These are phyloP conservation scores for Chimonanthus salicifolius DNA, from an alignment of 164 flowering plant species.

Conservation along the genomic window DNA sequence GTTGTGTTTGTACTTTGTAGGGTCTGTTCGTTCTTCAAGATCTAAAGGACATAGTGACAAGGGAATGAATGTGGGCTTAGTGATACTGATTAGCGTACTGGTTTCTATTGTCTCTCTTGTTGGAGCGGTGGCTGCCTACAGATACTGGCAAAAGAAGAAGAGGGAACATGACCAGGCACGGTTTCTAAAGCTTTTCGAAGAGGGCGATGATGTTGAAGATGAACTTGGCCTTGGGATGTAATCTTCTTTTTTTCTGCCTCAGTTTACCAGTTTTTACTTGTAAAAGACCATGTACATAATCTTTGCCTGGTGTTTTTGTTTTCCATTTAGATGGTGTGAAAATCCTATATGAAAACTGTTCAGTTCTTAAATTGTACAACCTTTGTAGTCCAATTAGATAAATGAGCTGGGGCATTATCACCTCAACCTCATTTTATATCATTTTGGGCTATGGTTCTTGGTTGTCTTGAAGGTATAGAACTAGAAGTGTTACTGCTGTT, in stretches of 20 bases:
- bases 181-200: conserved; percentile 88
- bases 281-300: not conserved
- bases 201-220: conserved; percentile 87
- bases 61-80: conserved; percentile 29
- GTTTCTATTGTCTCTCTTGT: conserved; percentile 26
- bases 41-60: conserved; percentile 13
- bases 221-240: conserved; percentile 61
- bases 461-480: too few relatives aligned
- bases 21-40: conserved; percentile 19
- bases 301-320: not conserved
- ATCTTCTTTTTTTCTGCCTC: not conserved
- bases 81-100: conserved; percentile 31
- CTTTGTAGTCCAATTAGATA: not conserved
- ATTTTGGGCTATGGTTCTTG: too few relatives aligned
- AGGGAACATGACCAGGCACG: conserved; percentile 83
- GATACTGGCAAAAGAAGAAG: conserved; percentile 71
- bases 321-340: not conserved
- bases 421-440: too few relatives aligned
- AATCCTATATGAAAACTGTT: not conserved
- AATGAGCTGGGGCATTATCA: too few relatives aligned
- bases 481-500: too few relatives aligned
- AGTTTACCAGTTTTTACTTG: not conserved
- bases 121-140: conserved; percentile 42
- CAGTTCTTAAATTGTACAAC: not conserved
- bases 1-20: conserved; percentile 15